These are phyloP conservation scores for Fusarium denticulatum DNA, from an alignment of 2,329 filamentous ascomycete species.

Conservation along the genomic window DNA sequence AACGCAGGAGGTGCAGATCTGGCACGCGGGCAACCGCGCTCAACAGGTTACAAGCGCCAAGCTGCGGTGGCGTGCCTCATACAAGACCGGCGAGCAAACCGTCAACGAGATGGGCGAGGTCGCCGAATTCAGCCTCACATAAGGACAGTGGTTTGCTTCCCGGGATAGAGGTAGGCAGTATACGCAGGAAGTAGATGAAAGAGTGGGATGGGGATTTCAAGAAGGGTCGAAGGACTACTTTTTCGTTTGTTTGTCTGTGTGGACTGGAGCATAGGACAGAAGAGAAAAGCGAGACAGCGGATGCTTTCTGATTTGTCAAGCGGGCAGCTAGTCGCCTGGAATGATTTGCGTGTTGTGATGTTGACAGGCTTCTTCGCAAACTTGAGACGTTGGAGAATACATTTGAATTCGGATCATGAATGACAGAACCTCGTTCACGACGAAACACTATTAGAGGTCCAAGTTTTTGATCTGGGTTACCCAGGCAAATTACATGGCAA, in stretches of 20 bases:
- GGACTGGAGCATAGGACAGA: conserved; percentile 11
- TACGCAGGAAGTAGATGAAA: neutral
- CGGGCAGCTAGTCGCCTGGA: conserved; percentile 11
- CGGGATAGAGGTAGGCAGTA: neutral
- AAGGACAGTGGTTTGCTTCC: conserved; percentile 4
- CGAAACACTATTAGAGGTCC: neutral
- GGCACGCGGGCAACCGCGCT: conserved; percentile 73
- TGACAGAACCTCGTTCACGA: neutral
- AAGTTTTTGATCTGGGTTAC: neutral
- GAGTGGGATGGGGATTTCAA: neutral
- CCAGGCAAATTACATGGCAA: neutral
- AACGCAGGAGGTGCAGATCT: conserved; percentile 81
- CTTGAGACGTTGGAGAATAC: neutral
- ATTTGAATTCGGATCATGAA: neutral
- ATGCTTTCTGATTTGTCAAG: conserved; percentile 28
- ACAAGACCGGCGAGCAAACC: conserved; percentile 72
- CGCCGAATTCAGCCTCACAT: conserved; percentile 79
- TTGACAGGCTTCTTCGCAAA: neutral
- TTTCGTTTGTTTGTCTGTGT: neutral
- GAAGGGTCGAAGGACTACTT: neutral
- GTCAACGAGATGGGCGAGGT: conserved; percentile 89
- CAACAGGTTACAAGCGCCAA: conserved; percentile 83
- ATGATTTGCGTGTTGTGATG: neutral
- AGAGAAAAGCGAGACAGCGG: conserved; percentile 32
- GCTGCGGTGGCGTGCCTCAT: conserved; percentile 88